Percentiles rank a stretch among this genome's conserved stretches.
These are phyloP conservation scores for Suillus weaverae DNA, from an alignment of 768 basidiomycete genomes.

Conservation along the genomic window DNA sequence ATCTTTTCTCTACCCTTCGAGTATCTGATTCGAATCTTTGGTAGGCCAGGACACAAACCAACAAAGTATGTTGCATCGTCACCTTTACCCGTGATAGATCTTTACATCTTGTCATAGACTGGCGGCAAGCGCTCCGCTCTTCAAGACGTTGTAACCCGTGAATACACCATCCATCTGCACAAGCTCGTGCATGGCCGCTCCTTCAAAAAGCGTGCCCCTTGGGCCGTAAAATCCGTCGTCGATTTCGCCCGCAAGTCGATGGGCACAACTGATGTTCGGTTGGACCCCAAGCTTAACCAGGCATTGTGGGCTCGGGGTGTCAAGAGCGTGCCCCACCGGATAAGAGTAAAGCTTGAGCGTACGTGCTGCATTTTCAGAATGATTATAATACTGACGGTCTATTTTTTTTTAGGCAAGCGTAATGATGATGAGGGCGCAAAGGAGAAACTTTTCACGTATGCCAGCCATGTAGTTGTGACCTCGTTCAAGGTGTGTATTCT, in stretches of 20 bases:
- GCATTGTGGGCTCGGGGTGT: slow-evolving; percentile 92
- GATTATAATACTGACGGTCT: slow-evolving; percentile 7
- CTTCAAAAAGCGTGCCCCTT: slow-evolving; percentile 98
- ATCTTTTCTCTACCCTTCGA: background rate
- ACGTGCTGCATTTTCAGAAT: slow-evolving; percentile 33
- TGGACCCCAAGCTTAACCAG: slow-evolving; percentile 97
- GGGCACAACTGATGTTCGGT: slow-evolving; percentile 91
- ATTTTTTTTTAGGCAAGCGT: slow-evolving; percentile 70
- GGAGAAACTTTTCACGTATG: slow-evolving; percentile 96
- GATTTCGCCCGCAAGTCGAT: slow-evolving; percentile 92
- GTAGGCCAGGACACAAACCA: slow-evolving; percentile 44
- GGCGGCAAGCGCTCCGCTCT: slow-evolving; percentile 94
- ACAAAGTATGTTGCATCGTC: slow-evolving; percentile 34
- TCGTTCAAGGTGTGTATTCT: slow-evolving; percentile 75
- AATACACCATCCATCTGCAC: slow-evolving; percentile 99
- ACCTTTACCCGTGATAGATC: slow-evolving; percentile 1
- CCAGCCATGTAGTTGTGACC: slow-evolving; percentile 72
- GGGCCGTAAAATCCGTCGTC: slow-evolving; percentile 92
- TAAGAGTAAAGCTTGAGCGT: slow-evolving; percentile 95
- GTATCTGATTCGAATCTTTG: slow-evolving; percentile 11
- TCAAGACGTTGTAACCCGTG: slow-evolving; percentile 96
- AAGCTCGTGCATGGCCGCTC: slow-evolving; percentile 89
- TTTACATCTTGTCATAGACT: slow-evolving; percentile 39
- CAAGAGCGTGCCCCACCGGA: slow-evolving; percentile 88
- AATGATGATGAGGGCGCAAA: slow-evolving; percentile 99